These are phyloP conservation scores for Geotrichum phurueaensis DNA, from an alignment of 1,139 yeast species.

Conservation along the genomic window DNA sequence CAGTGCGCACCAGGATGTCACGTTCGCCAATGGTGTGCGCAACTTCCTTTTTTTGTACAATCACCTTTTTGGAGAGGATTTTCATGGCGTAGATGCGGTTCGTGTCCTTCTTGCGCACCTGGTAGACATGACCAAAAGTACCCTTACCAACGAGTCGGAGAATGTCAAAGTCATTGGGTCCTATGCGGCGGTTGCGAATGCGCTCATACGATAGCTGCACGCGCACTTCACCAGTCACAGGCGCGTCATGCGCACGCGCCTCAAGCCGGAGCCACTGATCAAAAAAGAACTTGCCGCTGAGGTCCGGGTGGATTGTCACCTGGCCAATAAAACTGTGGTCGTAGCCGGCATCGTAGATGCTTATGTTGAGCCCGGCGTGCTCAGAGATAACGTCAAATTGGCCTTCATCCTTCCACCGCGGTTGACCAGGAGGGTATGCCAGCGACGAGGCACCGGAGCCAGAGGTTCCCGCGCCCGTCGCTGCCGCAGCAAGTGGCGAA, in stretches of 20 bases:
- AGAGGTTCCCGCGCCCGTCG: constrained; percentile 20
- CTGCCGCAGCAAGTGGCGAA: background rate
- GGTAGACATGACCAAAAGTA: constrained; percentile 95
- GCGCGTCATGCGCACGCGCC: constrained; percentile 70
- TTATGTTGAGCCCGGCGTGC: constrained; percentile 70
- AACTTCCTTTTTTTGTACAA: constrained; percentile 92
- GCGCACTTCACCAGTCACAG: constrained; percentile 69
- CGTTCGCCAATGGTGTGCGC: constrained; percentile 98
- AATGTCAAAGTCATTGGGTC: constrained; percentile 91
- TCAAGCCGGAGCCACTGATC: constrained; percentile 69
- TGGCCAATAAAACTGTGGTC: constrained; percentile 86
- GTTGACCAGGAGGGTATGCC: constrained; percentile 38
- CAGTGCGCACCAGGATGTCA: constrained; percentile 84
- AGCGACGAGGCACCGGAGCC: constrained; percentile 31
- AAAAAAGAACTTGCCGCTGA: constrained; percentile 41
- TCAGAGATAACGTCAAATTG: constrained; percentile 80
- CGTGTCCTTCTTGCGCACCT: constrained; percentile 85
- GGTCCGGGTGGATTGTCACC: constrained; percentile 64
- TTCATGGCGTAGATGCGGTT: constrained; percentile 94
- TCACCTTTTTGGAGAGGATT: constrained; percentile 85
- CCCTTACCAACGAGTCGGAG: constrained; percentile 89
- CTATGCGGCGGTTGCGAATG: constrained; percentile 68
- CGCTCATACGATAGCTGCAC: constrained; percentile 69
- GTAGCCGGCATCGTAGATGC: constrained; percentile 76
- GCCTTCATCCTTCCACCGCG: constrained; percentile 87